Base-by-base conservation (phyloP, 2,329 filamentous ascomycete genomes). In the Claviceps africana region DNA sequence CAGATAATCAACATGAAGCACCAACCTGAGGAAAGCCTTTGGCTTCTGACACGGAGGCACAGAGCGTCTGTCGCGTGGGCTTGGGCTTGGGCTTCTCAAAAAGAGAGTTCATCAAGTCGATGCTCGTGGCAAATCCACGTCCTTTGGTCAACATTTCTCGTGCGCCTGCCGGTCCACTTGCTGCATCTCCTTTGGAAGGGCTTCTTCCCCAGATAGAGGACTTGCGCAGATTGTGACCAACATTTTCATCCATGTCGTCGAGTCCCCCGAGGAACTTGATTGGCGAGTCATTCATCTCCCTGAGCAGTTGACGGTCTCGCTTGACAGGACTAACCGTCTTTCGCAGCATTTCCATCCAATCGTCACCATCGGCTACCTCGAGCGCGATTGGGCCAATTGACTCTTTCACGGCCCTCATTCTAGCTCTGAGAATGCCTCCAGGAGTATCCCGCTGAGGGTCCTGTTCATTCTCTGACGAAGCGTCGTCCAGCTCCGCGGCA, bases 81-180 rank as follows among this genome's bases (percentile, higher is more conserved):
- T 79, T 81, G 57, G 74, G 75, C 71, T 79, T 81, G 56, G 82
- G 76, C 68, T 85, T 80, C 65, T 86, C 85, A 68, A 94, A 96
- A 52, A 96, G 73, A 47, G 88, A 95, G 65, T 95, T 91, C 88
- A 95, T 96, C 65, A 96, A 73, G 72, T 96, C 93, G 70, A 97
- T 95, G 62, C 86, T 90, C 21, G 86, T 95, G 21, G 82, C 79
- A 67, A 95, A 91, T 1, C 85, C 83, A 57, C 80, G 79, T 51
- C 77, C 74, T 59, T 79, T 76, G 40, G 70, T 67, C 59, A 64
- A 57, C 33, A 61, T 63, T 52, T 65, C 52, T 52, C 71, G 63
- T 43, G 59, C 61, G 55, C 60, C 63, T 45, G 62, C 61, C 47
- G 62, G 56, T 42, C 58, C 60, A 52, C 63, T 59, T 54, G 58